These are phyloP conservation scores for Taphrina confusa DNA, from an alignment of 1,139 yeast genomes.

Conservation along the genomic window DNA sequence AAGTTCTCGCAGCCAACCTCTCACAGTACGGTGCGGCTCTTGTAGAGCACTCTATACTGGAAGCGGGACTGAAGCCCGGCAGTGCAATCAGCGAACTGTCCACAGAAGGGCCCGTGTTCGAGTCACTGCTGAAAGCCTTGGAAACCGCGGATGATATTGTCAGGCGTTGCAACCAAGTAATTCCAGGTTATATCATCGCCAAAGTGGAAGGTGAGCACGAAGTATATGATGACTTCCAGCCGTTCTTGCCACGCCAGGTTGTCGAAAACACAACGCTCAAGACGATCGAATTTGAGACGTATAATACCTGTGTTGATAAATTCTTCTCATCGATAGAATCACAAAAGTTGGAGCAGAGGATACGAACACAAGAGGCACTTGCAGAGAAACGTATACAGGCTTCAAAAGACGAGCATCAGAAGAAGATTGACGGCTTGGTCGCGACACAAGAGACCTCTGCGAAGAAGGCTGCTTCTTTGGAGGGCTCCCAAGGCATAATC, in stretches of 20 bases:
- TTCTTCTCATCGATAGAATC: constrained; percentile 86
- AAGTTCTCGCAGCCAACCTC: constrained; percentile 65
- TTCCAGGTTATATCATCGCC: constrained; percentile 66
- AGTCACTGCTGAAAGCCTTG: constrained; percentile 52
- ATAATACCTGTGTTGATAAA: constrained; percentile 75
- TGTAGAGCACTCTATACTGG: constrained; percentile 54
- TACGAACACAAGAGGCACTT: constrained; percentile 72
- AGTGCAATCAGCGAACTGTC: constrained; percentile 54
- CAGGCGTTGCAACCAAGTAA: constrained; percentile 42
- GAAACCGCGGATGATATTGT: constrained; percentile 54
- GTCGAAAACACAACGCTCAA: constrained; percentile 44
- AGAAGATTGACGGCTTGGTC: constrained; percentile 66
- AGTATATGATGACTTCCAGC: constrained; percentile 77
- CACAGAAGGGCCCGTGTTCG: constrained; percentile 43
- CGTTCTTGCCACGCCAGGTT: constrained; percentile 63
- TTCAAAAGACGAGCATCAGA: constrained; percentile 72
- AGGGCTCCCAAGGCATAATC: constrained; percentile 66
- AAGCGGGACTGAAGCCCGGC: constrained; percentile 36
- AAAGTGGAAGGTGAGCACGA: constrained; percentile 49
- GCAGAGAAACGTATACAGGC: constrained; percentile 73
- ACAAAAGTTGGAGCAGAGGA: constrained; percentile 67
- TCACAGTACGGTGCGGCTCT: constrained; percentile 79
- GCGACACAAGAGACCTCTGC: constrained; percentile 66
- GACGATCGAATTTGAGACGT: constrained; percentile 56
- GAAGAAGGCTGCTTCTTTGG: constrained; percentile 71